Percentiles rank a stretch among this genome's conserved stretches.
Evolutionary conservation across 257 asterid genomes (phyloP).

Genomic region (Dorcoceras hygrometricum): DNA sequence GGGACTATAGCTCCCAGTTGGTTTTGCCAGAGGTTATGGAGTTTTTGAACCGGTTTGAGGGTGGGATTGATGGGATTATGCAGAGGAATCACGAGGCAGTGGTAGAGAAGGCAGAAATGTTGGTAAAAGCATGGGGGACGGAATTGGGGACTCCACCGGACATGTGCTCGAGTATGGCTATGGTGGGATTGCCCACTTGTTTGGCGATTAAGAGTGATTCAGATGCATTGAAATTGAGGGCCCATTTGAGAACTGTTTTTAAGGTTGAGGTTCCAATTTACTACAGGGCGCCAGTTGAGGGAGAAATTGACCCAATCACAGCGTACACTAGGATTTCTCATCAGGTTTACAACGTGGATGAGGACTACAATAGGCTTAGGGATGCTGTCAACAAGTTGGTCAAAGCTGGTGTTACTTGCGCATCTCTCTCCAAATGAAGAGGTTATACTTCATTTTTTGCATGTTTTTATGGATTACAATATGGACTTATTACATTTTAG

Average conservation of each 20-base stretch:
- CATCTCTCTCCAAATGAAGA: slow-evolving; percentile 35
- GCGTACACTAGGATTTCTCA: slow-evolving; percentile 91
- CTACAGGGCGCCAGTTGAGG: slow-evolving; percentile 48
- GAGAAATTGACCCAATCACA: slow-evolving; percentile 43
- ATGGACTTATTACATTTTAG: background rate
- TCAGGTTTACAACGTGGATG: slow-evolving; percentile 74
- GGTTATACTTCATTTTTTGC: slow-evolving; percentile 11
- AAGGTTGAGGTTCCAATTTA: slow-evolving; percentile 82
- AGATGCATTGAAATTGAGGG: slow-evolving; percentile 59
- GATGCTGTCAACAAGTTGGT: slow-evolving; percentile 72
- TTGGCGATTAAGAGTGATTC: slow-evolving; percentile 52
- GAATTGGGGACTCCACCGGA: slow-evolving; percentile 63
- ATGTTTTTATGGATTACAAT: background rate
- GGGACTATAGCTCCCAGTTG: slow-evolving; percentile 82
- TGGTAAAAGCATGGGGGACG: slow-evolving; percentile 68
- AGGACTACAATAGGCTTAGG: slow-evolving; percentile 64
- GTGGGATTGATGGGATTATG: slow-evolving; percentile 77
- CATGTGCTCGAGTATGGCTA: slow-evolving; percentile 86
- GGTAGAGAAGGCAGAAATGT: slow-evolving; percentile 48
- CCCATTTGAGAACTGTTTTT: slow-evolving; percentile 57
- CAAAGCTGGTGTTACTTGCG: slow-evolving; percentile 50
- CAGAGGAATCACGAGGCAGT: slow-evolving; percentile 60
- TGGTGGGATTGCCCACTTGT: slow-evolving; percentile 80
- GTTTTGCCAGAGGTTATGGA: slow-evolving; percentile 70
- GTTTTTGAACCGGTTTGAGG: slow-evolving; percentile 63